Conservation (phyloP, 805 yeast species). For the Zygosaccharomyces pseudorouxii region DNA sequence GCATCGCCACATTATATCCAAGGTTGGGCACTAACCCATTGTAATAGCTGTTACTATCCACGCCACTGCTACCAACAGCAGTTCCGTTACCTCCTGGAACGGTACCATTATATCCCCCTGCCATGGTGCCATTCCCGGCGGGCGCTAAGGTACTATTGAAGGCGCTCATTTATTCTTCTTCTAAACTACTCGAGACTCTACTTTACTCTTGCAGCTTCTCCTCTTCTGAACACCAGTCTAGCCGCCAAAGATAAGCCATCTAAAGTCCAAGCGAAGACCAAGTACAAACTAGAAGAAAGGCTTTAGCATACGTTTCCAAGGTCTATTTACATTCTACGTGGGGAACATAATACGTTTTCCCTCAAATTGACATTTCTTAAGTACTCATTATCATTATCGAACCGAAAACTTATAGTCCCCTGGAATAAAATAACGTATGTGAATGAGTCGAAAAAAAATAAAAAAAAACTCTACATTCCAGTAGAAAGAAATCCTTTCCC, state of each 20-base stretch:
- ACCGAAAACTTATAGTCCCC: too few species aligned
- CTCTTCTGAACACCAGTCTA: slow-evolving; percentile 33
- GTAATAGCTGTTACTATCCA: slow-evolving; percentile 20
- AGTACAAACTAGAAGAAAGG: neutral
- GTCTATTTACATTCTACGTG: too few species aligned
- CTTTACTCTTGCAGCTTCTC: neutral
- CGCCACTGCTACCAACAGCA: too few species aligned
- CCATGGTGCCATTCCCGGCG: too few species aligned
- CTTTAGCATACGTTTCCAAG: too few species aligned
- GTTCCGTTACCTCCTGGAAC: too few species aligned
- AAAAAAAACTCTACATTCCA: neutral
- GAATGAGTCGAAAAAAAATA: neutral
- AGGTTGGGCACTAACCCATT: slow-evolving; percentile 46
- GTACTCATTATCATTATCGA: neutral
- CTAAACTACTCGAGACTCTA: neutral
- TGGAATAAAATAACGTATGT: neutral
- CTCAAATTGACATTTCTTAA: neutral
- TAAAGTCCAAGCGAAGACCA: neutral
- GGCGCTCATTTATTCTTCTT: neutral
- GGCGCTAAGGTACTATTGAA: neutral
- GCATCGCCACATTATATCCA: slow-evolving; percentile 55
- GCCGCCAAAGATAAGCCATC: neutral
- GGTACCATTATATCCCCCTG: too few species aligned
- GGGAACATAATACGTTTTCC: too few species aligned
- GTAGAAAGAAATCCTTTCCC: neutral